Evolutionary conservation across 164 flowering plant genomes (phyloP).

Genomic region (Sedum album): DNA sequence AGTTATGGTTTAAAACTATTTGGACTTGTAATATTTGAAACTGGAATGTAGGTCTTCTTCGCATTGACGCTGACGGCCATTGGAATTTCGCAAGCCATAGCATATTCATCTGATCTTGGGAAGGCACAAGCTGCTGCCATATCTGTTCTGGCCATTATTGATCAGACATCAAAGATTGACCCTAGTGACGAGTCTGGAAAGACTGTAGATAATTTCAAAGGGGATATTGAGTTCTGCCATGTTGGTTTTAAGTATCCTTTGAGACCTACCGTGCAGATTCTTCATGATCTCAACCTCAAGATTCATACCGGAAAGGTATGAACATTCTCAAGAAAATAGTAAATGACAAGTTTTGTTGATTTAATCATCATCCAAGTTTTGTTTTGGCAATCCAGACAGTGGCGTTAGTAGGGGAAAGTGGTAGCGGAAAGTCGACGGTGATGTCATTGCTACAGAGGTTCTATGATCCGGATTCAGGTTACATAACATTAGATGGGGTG

Average conservation of each 20-base stretch:
- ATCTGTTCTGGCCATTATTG: conserved; percentile 31
- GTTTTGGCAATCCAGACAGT: too few relatives aligned
- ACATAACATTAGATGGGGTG: conserved; percentile 29
- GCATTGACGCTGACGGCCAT: conserved; percentile 30
- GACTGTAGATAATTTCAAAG: conserved; percentile 22
- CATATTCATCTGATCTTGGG: conserved; percentile 26
- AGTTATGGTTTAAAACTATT: neutral
- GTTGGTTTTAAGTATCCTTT: conserved; percentile 34
- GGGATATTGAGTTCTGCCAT: conserved; percentile 30
- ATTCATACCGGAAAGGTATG: conserved; percentile 31
- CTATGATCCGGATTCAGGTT: conserved; percentile 40
- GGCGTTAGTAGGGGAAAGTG: conserved; percentile 42
- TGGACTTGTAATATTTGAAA: neutral
- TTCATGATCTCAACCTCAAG: conserved; percentile 24
- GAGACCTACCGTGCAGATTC: conserved; percentile 35
- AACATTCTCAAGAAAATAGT: neutral
- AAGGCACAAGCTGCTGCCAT: conserved; percentile 34
- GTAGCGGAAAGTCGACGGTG: conserved; percentile 45
- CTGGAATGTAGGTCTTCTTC: conserved; percentile 33
- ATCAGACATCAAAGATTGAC: conserved; percentile 29
- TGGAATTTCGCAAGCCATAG: conserved; percentile 31
- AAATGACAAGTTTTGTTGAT: neutral
- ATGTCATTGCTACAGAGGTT: conserved; percentile 34
- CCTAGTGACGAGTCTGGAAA: conserved; percentile 31
- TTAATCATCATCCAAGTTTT: neutral